A percentile compares a stretch with the other conserved stretches of the same genome.
Evolutionary conservation across 768 basidiomycete genomes (phyloP).

Genomic region (Pleurotus eryngii): DNA sequence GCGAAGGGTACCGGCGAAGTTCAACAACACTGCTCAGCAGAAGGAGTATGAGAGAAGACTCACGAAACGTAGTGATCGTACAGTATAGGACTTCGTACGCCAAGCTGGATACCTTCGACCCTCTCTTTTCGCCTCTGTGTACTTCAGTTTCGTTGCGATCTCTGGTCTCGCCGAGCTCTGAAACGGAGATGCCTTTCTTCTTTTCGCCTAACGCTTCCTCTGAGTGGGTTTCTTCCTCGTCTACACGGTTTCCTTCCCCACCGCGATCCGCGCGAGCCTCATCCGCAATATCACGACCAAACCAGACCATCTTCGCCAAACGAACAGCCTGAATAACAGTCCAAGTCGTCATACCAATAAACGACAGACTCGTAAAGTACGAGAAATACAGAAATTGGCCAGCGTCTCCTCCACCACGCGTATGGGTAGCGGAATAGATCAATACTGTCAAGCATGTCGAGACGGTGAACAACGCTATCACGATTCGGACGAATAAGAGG

Average conservation of each 20-base stretch:
- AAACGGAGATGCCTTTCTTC: too few species aligned
- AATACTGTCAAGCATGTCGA: constrained; percentile 35
- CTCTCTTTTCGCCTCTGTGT: constrained; percentile 26
- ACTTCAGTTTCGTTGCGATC: too few species aligned
- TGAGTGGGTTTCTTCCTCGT: too few species aligned
- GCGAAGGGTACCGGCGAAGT: not conserved
- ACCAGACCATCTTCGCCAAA: not conserved
- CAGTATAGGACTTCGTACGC: constrained; percentile 52
- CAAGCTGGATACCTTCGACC: constrained; percentile 54
- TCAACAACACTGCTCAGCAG: not conserved
- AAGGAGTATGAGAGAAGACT: constrained; percentile 20
- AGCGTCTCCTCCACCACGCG: constrained; percentile 13
- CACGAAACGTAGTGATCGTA: constrained; percentile 56
- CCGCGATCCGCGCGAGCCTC: too few species aligned
- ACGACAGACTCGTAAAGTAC: constrained; percentile 64
- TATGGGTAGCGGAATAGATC: constrained; percentile 26
- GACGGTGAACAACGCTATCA: constrained; percentile 50
- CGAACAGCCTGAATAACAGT: constrained; percentile 58
- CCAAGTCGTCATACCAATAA: constrained; percentile 60
- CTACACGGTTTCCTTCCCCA: too few species aligned
- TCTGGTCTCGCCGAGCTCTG: too few species aligned
- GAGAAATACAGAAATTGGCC: constrained; percentile 36
- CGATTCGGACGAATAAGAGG: constrained; percentile 36
- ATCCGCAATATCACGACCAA: too few species aligned
- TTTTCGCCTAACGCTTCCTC: too few species aligned